A percentile compares a stretch with the other conserved stretches of the same genome.
Conservation (phyloP, 352 stramenopile species). For the Phytopythium helicoides region DNA sequence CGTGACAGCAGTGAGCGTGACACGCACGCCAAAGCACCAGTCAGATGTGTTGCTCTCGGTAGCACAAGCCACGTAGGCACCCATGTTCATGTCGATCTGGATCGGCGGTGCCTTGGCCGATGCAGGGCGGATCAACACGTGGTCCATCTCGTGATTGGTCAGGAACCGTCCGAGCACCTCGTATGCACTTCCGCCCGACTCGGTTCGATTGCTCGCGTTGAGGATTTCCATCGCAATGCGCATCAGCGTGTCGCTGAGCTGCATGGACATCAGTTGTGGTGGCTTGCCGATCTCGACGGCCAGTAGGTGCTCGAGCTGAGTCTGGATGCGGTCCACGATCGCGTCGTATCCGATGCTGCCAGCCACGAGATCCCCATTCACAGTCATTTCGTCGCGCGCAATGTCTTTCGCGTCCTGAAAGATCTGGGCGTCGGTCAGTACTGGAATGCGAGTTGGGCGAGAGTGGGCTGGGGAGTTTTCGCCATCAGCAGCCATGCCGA, state of each 20-base stretch:
- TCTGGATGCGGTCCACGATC: conserved; percentile 44
- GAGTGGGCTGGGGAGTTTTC: conserved; percentile 1
- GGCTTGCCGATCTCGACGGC: conserved; percentile 20
- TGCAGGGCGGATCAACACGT: conserved; percentile 59
- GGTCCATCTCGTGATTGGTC: conserved; percentile 46
- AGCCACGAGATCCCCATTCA: conserved; percentile 50
- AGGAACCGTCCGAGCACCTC: conserved; percentile 65
- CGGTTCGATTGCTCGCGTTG: conserved; percentile 75
- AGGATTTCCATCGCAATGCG: conserved; percentile 22
- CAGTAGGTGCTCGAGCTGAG: conserved; percentile 38
- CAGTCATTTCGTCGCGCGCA: conserved; percentile 63
- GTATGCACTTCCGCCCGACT: conserved; percentile 70
- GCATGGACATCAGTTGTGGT: conserved; percentile 28
- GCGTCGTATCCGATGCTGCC: conserved; percentile 59
- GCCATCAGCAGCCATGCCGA: conserved; percentile 12
- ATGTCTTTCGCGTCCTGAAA: conserved; percentile 85
- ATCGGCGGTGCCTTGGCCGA: conserved; percentile 62
- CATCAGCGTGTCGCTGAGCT: conserved; percentile 29
- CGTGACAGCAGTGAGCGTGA: conserved; percentile 45
- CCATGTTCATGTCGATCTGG: conserved; percentile 53
- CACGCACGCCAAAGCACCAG: conserved; percentile 68
- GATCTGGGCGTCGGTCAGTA: conserved; percentile 46
- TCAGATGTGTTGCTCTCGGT: conserved; percentile 9
- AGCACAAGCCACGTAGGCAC: conserved; percentile 36
- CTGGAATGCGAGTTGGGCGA: conserved; percentile 9